Percentiles rank a stretch among this genome's conserved stretches.
phyloP scores from a whole-genome alignment of 108 stramenopile genomes.

The Nannochloropsis salina region DNA sequence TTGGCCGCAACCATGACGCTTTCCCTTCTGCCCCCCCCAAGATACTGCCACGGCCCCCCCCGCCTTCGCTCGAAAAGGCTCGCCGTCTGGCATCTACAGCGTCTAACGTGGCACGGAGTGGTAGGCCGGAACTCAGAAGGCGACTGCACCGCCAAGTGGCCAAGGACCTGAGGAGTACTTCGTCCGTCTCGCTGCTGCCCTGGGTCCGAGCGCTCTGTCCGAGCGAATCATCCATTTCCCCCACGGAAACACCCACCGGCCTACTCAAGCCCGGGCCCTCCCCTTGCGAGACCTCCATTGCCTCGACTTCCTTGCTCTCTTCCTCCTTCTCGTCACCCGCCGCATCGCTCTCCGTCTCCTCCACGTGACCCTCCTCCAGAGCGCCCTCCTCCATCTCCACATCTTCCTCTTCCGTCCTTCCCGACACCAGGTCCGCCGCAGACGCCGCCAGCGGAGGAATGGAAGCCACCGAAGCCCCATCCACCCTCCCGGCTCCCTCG shows the following conservation, averaged over 20 bases:
- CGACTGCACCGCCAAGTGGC: conserved; percentile 16
- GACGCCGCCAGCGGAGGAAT: neutral
- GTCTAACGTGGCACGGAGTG: neutral
- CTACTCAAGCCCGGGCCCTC: no score
- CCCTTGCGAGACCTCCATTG: conserved; percentile 2
- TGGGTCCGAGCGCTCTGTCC: no score
- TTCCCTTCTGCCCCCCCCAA: neutral
- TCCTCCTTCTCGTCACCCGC: neutral
- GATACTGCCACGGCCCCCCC: neutral
- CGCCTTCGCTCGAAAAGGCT: neutral
- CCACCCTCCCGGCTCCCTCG: neutral
- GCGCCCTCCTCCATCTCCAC: neutral
- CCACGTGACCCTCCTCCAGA: neutral
- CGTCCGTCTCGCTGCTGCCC: neutral
- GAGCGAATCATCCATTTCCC: no score
- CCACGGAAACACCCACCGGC: no score
- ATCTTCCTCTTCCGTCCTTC: neutral
- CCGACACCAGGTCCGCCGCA: neutral
- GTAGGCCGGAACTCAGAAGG: conserved; percentile 15
- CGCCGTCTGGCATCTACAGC: neutral
- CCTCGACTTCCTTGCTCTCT: neutral
- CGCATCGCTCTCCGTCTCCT: neutral
- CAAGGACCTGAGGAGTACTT: neutral
- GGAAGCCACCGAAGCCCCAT: neutral
- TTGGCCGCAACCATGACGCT: neutral